These are phyloP conservation scores for Emericellopsis atlantica DNA, from an alignment of 2,329 filamentous ascomycete species.

Conservation along the genomic window DNA sequence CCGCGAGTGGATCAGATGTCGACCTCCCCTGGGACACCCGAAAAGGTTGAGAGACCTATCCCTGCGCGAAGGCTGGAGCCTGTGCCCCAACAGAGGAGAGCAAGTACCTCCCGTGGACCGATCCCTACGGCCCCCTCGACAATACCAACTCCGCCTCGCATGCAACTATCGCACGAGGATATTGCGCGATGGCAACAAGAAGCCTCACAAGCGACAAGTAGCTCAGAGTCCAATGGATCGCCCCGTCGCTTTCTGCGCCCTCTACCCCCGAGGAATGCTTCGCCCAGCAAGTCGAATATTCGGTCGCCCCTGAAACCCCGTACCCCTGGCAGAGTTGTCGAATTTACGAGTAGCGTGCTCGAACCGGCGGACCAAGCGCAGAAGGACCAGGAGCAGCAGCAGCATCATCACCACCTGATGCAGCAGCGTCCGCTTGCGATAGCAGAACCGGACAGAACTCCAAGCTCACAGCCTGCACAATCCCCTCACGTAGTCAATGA, in stretches of 20 bases:
- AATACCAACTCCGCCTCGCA: conserved; percentile 22
- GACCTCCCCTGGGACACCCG: conserved; percentile 16
- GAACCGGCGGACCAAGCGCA: conserved; percentile 29
- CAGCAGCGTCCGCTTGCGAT: too few species aligned
- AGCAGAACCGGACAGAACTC: too few species aligned
- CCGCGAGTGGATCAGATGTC: not conserved
- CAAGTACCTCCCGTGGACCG: conserved; percentile 8
- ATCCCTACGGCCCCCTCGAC: conserved; percentile 4
- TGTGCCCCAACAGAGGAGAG: conserved; percentile 25
- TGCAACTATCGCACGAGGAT: conserved; percentile 27
- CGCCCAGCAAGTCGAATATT: conserved; percentile 43
- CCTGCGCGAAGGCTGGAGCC: conserved; percentile 36
- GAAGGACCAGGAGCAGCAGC: conserved; percentile 15
- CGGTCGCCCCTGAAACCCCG: conserved; percentile 44
- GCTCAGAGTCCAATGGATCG: conserved; percentile 14
- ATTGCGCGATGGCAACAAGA: conserved; percentile 28
- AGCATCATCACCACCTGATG: not conserved
- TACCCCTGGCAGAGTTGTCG: conserved; percentile 44
- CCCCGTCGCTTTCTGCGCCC: conserved; percentile 28
- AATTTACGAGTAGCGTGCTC: conserved; percentile 39
- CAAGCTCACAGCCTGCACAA: not conserved
- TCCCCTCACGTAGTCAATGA: conserved; percentile 9
- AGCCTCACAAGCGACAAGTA: conserved; percentile 24
- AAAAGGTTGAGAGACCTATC: conserved; percentile 16
- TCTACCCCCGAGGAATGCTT: conserved; percentile 36